Conservation (phyloP, 176 grass and related monocot species). For the Carex kokanica region DNA sequence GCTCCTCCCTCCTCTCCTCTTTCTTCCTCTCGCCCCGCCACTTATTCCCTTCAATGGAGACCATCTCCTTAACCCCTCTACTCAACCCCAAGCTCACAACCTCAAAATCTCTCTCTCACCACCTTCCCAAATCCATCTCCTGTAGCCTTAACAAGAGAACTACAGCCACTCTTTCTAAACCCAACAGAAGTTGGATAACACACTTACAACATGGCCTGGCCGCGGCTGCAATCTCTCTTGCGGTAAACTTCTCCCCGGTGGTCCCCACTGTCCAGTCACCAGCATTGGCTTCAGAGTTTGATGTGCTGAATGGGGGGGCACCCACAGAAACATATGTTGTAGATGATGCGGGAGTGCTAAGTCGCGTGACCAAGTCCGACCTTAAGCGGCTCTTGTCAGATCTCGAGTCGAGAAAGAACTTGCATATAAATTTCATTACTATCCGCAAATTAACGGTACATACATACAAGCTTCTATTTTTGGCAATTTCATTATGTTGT, state of each 20-base stretch:
- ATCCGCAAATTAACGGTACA: conserved; percentile 89
- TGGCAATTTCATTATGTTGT: neutral
- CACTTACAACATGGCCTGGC: conserved; percentile 78
- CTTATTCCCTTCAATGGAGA: conserved; percentile 58
- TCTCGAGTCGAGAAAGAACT: conserved; percentile 76
- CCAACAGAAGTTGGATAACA: conserved; percentile 47
- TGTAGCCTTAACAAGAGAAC: conserved; percentile 40
- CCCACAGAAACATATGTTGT: conserved; percentile 69
- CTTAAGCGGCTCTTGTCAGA: conserved; percentile 66
- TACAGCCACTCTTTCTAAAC: neutral
- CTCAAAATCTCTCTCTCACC: conserved; percentile 15
- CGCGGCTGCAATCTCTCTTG: conserved; percentile 61
- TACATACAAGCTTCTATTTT: neutral
- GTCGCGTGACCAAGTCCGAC: conserved; percentile 94
- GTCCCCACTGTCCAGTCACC: conserved; percentile 31
- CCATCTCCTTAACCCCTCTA: conserved; percentile 67
- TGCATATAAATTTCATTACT: conserved; percentile 87
- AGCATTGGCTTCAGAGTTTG: conserved; percentile 72
- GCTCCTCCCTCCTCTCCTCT: conserved; percentile 29
- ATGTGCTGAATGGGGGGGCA: conserved; percentile 76
- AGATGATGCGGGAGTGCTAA: conserved; percentile 93
- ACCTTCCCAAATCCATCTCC: conserved; percentile 27
- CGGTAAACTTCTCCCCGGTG: conserved; percentile 57
- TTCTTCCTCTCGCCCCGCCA: neutral
- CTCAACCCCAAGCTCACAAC: conserved; percentile 36